These are phyloP conservation scores for Sclerotinia glacialis DNA, from an alignment of 2,329 filamentous ascomycete genomes.

Conservation along the genomic window DNA sequence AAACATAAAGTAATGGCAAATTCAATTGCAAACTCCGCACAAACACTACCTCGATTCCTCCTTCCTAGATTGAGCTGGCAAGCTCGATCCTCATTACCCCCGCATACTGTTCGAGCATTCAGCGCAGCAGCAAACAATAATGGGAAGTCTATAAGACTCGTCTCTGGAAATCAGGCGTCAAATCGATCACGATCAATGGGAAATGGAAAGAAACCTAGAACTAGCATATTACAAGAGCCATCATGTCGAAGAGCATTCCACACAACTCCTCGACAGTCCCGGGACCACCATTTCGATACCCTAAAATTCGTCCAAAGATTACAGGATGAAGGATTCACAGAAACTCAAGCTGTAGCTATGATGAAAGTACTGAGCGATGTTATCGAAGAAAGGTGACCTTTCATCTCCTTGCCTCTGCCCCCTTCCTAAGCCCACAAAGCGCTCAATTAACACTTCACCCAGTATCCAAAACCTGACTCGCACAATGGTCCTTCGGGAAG, in stretches of 20 bases:
- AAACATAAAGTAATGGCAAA: slow-evolving; percentile 33
- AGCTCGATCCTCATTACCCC: slow-evolving; percentile 22
- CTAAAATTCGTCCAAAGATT: slow-evolving; percentile 93
- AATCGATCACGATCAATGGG: neutral
- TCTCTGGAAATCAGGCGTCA: neutral
- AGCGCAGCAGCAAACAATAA: slow-evolving; percentile 27
- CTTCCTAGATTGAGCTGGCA: slow-evolving; percentile 40
- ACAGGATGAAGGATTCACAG: slow-evolving; percentile 88
- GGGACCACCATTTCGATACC: slow-evolving; percentile 97
- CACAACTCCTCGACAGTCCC: slow-evolving; percentile 56
- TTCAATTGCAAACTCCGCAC: slow-evolving; percentile 28
- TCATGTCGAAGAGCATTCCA: slow-evolving; percentile 56
- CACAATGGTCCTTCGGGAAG: slow-evolving; percentile 96
- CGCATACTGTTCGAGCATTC: slow-evolving; percentile 30
- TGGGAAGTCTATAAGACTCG: slow-evolving; percentile 17
- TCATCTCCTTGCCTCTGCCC: neutral
- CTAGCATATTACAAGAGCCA: slow-evolving; percentile 28
- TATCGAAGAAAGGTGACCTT: slow-evolving; percentile 77
- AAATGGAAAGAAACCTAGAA: neutral
- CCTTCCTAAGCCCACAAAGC: no score
- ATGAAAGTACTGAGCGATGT: slow-evolving; percentile 97
- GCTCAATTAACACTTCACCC: slow-evolving; percentile 14
- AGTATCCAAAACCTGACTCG: slow-evolving; percentile 95
- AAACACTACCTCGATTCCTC: slow-evolving; percentile 37
- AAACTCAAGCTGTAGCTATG: slow-evolving; percentile 94